Evolutionary conservation across 495 filamentous ascomycete genomes (phyloP), one percentile per base, ranked within the genome.

Genomic region (Saxispiralis lemnorum): DNA sequence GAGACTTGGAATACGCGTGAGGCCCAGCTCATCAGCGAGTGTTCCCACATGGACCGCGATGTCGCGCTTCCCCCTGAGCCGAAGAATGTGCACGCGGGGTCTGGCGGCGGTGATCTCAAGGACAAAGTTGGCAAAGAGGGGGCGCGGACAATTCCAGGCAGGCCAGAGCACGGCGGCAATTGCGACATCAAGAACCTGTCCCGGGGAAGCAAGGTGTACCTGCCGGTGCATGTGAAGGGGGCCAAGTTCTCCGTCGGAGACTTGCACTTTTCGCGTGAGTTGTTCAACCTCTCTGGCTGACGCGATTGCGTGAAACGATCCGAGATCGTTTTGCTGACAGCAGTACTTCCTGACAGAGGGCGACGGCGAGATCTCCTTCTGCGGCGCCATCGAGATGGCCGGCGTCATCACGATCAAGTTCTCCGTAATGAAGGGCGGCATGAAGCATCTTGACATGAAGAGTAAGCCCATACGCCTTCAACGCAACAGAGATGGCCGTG

Each of bases 331-430:
- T 17, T 19, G 17, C 14, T 30, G 11, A 33, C 44, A 30, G 20
- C 17, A 36, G 31, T 39, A 65, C 4, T 28, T 9, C 9, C 24
- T 4, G 4, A 28, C 24, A 28, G 73, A 94, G 59, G 84, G 86
- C 17, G 85, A 93, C 56, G 88, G 88, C 4, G 88, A 96, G 59
- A 93, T 96, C 40, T 83, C 78, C 0, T 95, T 96, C 63, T 96
- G 88, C 54, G 88, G 88, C 12, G 88, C 87, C 9, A 96, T 96
- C 47, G 88, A 96, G 58, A 96, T 96, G 83, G 82, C 87, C 0
- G 88, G 88, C 15, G 63, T 85, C 13, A 92, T 96, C 49, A 96
- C 88, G 2, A 66, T 93, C 53, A 94, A 93, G 56, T 83, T 93
- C 66, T 76, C 69, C 37, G 76, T 96, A 10, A 76, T 96, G 67